Percentiles rank a stretch among this genome's conserved stretches.
These are phyloP conservation scores for Mollisiaceae sp. DNA, from an alignment of 2,329 filamentous ascomycete genomes.

Conservation along the genomic window DNA sequence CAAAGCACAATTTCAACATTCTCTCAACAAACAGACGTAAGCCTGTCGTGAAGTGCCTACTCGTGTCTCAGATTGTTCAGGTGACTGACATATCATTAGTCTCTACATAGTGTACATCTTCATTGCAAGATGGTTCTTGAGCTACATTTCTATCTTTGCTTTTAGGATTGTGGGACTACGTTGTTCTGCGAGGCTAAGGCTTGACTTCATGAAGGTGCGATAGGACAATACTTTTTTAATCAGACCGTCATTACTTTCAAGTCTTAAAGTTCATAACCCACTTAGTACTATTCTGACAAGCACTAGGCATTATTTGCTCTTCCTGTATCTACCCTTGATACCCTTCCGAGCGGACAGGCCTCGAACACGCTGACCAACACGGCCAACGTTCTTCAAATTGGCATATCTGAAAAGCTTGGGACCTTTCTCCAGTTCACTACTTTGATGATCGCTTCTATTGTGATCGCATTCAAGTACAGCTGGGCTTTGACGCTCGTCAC, in stretches of 20 bases:
- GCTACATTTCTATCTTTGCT: conserved; percentile 65
- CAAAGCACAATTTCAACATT: conserved; percentile 47
- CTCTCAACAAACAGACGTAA: conserved; percentile 53
- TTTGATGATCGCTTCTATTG: conserved; percentile 57
- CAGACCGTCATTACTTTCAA: background rate
- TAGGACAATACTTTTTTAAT: background rate
- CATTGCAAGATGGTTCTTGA: conserved; percentile 65
- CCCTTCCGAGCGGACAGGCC: conserved; percentile 55
- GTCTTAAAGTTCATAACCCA: background rate
- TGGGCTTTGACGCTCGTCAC: conserved; percentile 67
- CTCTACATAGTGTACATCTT: conserved; percentile 76
- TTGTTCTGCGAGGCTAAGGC: conserved; percentile 64
- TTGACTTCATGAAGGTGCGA: conserved; percentile 61
- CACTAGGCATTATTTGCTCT: conserved; percentile 61
- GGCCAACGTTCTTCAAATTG: conserved; percentile 67
- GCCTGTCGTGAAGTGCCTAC: conserved; percentile 23
- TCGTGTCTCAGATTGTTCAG: background rate
- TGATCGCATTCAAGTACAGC: conserved; percentile 61
- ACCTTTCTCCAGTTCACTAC: conserved; percentile 60
- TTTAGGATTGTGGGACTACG: conserved; percentile 67
- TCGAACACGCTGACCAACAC: conserved; percentile 62
- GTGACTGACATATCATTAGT: conserved; percentile 41
- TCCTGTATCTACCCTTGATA: conserved; percentile 71
- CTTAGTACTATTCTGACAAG: background rate
- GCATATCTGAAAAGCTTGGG: conserved; percentile 67